Percentiles rank a stretch among this genome's conserved stretches.
Evolutionary conservation across 352 stramenopile species (phyloP).

Genomic region (Phytophthora quininea): DNA sequence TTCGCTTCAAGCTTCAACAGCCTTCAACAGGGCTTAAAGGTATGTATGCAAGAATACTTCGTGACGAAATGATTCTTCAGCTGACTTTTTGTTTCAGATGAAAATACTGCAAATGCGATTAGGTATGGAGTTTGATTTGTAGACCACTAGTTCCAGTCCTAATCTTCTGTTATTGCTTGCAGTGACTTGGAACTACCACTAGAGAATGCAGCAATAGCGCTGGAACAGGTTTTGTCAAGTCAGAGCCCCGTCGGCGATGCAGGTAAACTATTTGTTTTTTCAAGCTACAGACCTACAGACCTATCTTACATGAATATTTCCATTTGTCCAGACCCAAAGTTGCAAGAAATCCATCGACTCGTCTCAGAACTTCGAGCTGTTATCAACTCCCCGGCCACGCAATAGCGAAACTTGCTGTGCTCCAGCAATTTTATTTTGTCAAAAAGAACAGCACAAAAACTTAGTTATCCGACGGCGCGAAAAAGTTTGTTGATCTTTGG

Average conservation of each 20-base stretch:
- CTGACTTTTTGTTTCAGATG: neutral
- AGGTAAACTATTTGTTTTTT: neutral
- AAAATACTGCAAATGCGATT: slow-evolving; percentile 22
- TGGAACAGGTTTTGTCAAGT: slow-evolving; percentile 1
- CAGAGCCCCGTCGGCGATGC: neutral
- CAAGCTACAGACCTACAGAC: neutral
- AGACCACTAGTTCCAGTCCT: neutral
- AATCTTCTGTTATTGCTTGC: neutral
- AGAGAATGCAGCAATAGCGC: slow-evolving; percentile 6
- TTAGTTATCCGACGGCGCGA: slow-evolving; percentile 19
- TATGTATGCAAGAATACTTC: neutral
- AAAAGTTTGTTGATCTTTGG: slow-evolving; percentile 8
- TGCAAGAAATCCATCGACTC: slow-evolving; percentile 50
- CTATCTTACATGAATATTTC: neutral
- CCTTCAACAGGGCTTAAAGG: neutral
- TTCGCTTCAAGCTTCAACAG: neutral
- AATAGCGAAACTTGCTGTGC: neutral
- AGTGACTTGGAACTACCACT: slow-evolving; percentile 17
- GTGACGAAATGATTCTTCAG: neutral
- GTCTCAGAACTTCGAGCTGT: slow-evolving; percentile 37
- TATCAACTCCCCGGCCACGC: slow-evolving; percentile 19
- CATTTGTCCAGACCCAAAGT: slow-evolving; percentile 25
- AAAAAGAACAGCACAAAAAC: neutral
- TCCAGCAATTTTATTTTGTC: neutral
- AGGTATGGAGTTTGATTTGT: slow-evolving; percentile 18